phyloP scores from a whole-genome alignment of 1,284 basidiomycete genomes.

The Stygiomarasmius scandens region DNA sequence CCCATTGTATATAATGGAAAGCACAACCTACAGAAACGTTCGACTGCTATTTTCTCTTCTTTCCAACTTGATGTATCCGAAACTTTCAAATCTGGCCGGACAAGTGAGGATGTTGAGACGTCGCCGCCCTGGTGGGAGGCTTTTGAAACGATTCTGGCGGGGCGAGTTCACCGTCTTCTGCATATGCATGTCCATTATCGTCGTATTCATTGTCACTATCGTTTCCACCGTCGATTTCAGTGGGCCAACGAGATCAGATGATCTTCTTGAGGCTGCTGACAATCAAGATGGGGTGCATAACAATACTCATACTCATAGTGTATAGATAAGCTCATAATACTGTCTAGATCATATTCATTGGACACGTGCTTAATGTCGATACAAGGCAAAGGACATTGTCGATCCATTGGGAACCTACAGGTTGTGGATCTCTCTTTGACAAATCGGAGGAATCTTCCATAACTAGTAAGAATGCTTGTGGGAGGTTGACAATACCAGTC shows the following conservation, averaged over 20 bases:
- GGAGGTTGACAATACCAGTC: background rate
- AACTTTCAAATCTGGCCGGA: no score
- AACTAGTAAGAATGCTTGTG: background rate
- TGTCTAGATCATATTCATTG: background rate
- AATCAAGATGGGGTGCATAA: background rate
- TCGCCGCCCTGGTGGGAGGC: no score
- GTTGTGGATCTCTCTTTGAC: background rate
- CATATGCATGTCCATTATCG: background rate
- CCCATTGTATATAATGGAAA: no score
- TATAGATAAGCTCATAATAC: background rate
- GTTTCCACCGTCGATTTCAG: background rate
- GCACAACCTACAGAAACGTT: no score
- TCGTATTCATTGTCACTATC: background rate
- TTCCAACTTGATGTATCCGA: no score
- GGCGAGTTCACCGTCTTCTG: background rate
- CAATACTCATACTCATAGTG: background rate
- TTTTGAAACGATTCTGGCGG: no score
- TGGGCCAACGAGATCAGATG: background rate
- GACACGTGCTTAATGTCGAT: background rate
- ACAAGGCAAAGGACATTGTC: background rate
- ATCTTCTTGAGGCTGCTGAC: background rate
- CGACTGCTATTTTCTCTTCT: no score
- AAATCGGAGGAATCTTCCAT: background rate
- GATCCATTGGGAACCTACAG: background rate
- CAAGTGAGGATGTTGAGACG: no score